Evolutionary conservation across 2,329 filamentous ascomycete species (phyloP), one percentile per base, ranked within the genome.

Genomic region (Ascochyta fabae): DNA sequence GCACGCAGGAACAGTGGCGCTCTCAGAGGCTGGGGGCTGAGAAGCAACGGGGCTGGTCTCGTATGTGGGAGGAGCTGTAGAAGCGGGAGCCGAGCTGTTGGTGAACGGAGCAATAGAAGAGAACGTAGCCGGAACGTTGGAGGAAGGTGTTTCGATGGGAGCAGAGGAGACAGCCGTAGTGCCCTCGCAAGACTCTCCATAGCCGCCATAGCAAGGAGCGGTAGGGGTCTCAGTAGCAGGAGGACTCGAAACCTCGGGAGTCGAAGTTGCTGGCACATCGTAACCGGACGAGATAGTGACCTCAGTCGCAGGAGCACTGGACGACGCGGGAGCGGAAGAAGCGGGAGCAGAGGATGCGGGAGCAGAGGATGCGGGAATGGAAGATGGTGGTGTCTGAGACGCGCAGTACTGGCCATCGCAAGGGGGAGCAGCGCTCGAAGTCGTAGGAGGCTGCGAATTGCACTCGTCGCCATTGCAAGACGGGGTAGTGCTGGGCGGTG

Each of bases 71-170:
- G 59, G 53, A 23, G 56, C 47, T 26, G 56, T 54, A 38, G 56
- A 54, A 23, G 53, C 62, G 44, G 62, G 56, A 22, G 40, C 33
- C 9, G 65, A 62, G 58, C 53, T 64, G 58, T 67, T 66, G 40
- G 52, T 53, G 38, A 40, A 66, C 22, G 59, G 65, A 35, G 53
- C 38, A 19, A 16, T 19, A 10, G 56, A 50, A 41, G 62, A 54
- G 39, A 52, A 40, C 19, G 27, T 38, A 39, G 23, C 22, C 43
- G 47, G 29, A 39, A 50, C 10, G 45, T 52, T 35, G 49, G 47
- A 41, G 27, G 46, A 24, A 22, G 38, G 46, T 19, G 53, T 56
- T 26, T 50, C 56, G 38, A 51, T 16, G 22, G 49, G 40, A 26
- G 31, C 38, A 7, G 56, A 58, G 29, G 51, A 23, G 40, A 53